Evolutionary conservation across 306 rosid genomes (phyloP).

Genomic region (Carpinus viminea): DNA sequence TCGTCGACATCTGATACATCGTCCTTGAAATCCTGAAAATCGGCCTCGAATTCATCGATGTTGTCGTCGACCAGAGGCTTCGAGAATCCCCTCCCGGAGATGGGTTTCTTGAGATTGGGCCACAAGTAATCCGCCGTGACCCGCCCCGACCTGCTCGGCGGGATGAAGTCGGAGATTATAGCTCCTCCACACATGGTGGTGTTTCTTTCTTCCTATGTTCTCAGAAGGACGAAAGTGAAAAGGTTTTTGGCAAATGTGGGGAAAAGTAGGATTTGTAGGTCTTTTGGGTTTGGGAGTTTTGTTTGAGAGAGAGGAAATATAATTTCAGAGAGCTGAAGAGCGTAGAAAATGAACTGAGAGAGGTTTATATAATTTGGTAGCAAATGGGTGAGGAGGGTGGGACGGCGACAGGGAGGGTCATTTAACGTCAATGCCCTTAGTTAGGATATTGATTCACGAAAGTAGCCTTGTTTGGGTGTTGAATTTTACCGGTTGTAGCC

Average conservation of each 20-base stretch:
- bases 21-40: conserved; percentile 79
- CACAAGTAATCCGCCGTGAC: conserved; percentile 66
- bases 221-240: neutral
- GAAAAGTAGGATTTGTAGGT: too few species aligned
- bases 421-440: neutral
- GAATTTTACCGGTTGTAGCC: conserved; percentile 4
- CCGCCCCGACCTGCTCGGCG: conserved; percentile 43
- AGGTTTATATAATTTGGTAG: neutral
- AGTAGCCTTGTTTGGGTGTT: neutral
- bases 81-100: conserved; percentile 35
- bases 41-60: conserved; percentile 81
- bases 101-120: conserved; percentile 61
- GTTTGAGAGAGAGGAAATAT: neutral
- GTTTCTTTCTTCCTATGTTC: neutral
- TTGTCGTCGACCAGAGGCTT: conserved; percentile 42
- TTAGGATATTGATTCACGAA: neutral
- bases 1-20: conserved; percentile 67
- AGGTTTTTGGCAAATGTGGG: neutral
- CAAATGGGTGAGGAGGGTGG: neutral
- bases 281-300: neutral
- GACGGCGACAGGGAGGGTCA: neutral
- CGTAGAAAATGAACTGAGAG: too few species aligned
- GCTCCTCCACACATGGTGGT: conserved; percentile 91
- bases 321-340: neutral
- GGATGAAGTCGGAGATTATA: conserved; percentile 86